These are phyloP conservation scores for Eutypella sp. DNA, from an alignment of 2,329 filamentous ascomycete species.

Conservation along the genomic window DNA sequence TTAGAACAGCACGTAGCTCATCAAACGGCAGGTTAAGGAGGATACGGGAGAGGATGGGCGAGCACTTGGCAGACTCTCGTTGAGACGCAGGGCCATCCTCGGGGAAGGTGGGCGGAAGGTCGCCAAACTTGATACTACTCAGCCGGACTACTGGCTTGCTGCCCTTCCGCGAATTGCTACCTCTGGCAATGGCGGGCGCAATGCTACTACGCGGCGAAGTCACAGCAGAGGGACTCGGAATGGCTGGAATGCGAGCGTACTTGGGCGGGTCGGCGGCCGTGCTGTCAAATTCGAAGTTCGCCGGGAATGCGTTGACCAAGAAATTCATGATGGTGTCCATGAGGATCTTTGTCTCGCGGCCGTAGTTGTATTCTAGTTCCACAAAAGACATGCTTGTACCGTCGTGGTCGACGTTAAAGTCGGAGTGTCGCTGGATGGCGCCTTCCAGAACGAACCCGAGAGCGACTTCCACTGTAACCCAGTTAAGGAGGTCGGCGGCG, in stretches of 20 bases:
- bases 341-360: conserved; percentile 49
- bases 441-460: conserved; percentile 53
- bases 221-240: conserved; percentile 31
- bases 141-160: conserved; percentile 48
- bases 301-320: conserved; percentile 54
- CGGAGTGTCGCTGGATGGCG: conserved; percentile 26
- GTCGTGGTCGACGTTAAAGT: conserved; percentile 17
- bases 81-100: conserved; percentile 22
- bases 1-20: conserved; percentile 60
- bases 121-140: conserved; percentile 66
- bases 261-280: conserved; percentile 30
- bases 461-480: conserved; percentile 57
- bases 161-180: conserved; percentile 27
- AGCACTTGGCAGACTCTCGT: conserved; percentile 30
- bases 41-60: conserved; percentile 57
- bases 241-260: conserved; percentile 40
- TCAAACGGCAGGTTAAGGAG: conserved; percentile 66
- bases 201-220: conserved; percentile 31
- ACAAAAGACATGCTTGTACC: conserved; percentile 7
- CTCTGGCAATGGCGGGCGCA: conserved; percentile 32
- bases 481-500: conserved; percentile 52
- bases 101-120: conserved; percentile 41
- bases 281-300: conserved; percentile 55
- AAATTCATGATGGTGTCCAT: conserved; percentile 54
- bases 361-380: conserved; percentile 42